Percentiles rank a stretch among this genome's conserved stretches.
These are phyloP conservation scores for Pseudogymnoascus sp. DNA, from an alignment of 2,329 filamentous ascomycete genomes.

Conservation along the genomic window DNA sequence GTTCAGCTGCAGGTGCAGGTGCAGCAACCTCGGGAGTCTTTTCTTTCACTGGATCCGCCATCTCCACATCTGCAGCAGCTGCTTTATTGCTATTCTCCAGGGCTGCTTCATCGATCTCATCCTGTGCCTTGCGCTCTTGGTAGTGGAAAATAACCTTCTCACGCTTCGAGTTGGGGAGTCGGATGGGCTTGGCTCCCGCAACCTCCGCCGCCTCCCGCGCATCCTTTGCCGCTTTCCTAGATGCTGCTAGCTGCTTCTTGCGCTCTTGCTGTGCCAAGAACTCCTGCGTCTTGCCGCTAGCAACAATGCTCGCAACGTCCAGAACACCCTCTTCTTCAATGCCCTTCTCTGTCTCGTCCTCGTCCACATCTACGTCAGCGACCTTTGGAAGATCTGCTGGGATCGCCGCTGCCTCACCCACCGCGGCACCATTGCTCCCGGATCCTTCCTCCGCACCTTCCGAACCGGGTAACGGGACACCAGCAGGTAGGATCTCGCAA, in stretches of 20 bases:
- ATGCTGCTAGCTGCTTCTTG: conserved; percentile 61
- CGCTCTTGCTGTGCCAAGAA: conserved; percentile 77
- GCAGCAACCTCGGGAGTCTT: conserved; percentile 20
- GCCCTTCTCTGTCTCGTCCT: conserved; percentile 32
- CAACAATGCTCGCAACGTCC: conserved; percentile 78
- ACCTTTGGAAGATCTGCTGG: conserved; percentile 26
- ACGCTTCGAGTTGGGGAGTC: conserved; percentile 65
- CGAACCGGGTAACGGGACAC: conserved; percentile 34
- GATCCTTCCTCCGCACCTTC: conserved; percentile 38
- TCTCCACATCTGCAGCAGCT: conserved; percentile 12
- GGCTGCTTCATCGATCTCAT: conserved; percentile 36
- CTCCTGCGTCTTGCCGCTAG: conserved; percentile 71
- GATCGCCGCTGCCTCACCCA: conserved; percentile 24
- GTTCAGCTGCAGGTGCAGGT: conserved; percentile 15
- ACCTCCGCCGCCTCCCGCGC: conserved; percentile 43
- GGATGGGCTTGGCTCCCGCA: conserved; percentile 44
- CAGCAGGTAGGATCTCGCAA: conserved; percentile 58
- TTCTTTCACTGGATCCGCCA: conserved; percentile 21
- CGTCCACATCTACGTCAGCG: conserved; percentile 16
- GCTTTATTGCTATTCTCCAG: conserved; percentile 36
- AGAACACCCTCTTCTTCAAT: conserved; percentile 63
- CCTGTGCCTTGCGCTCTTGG: conserved; percentile 56
- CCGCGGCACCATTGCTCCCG: conserved; percentile 26
- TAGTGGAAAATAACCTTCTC: conserved; percentile 63
- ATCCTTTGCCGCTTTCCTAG: conserved; percentile 53